Base-by-base conservation (phyloP, 2,329 filamentous ascomycete genomes). In the Paraphoma sp. region DNA sequence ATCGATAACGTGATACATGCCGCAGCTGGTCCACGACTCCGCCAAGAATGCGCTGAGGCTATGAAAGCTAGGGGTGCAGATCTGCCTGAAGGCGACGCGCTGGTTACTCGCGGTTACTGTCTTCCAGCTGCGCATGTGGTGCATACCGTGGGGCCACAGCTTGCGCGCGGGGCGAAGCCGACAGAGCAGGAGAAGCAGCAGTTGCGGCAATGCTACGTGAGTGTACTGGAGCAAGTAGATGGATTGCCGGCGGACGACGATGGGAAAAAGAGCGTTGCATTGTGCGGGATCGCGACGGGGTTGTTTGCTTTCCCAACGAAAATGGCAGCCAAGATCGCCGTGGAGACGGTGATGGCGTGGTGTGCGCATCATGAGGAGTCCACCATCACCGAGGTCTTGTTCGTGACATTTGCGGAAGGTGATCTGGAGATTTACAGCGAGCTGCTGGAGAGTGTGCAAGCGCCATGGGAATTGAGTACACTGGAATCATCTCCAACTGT, bases 1-100 rank as follows among this genome's bases (percentile, higher is more conserved):
- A 77, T 77, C 48, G 75, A 77, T 57, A 76, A 76, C 47, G 67
- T 71, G 1, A 77, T 77, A 42, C 74, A 78, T 52, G 60, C 68
- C 0, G 59, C 56, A 17, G 72, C 74, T 1, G 74, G 72, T 0
- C 74, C 74, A 3, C 59, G 68, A 11, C 52, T 78, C 5, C 64
- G 76, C 18, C 54, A 71, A 7, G 71, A 69, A 48, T 78, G 73
- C 49, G 56, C 56, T 43, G 58, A 60, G 1, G 51, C 68, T 14
- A 74, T 75, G 65, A 50, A 50, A 1, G 36, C 49, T 2, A 67
- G 69, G 41, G 62, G 58, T 6, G 48, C 36, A n/a, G 60, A 67
- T 4, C 57, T 76, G 11, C 59, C 65, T 1, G 56, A 60, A 2
- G 75, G 73, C 14, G 58, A 64, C 3, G 71, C 68, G 4, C 64